A percentile compares a stretch with the other conserved stretches of the same genome.
These are phyloP conservation scores for Calocybe gambosa DNA, from an alignment of 1,284 basidiomycete species.

Conservation along the genomic window DNA sequence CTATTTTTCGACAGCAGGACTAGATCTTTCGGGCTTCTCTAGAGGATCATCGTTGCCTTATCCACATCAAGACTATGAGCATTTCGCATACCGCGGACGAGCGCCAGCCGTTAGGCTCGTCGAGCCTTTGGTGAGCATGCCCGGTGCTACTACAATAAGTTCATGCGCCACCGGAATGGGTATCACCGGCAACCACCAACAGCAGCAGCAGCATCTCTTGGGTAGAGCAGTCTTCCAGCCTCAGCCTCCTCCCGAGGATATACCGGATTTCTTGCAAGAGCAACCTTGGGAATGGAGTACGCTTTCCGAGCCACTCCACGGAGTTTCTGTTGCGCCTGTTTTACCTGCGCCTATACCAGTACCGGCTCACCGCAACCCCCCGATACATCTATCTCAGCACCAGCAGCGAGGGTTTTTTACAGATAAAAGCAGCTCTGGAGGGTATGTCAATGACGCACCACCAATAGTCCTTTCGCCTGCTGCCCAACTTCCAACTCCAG, in stretches of 20 bases:
- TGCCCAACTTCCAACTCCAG: constrained; percentile 36
- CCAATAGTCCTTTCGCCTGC: constrained; percentile 25
- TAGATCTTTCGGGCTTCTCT: constrained; percentile 35
- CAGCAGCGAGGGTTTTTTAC: constrained; percentile 16
- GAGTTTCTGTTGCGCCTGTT: constrained; percentile 24
- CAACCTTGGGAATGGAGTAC: constrained; percentile 30
- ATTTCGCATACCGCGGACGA: constrained; percentile 37
- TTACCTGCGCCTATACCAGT: constrained; percentile 3
- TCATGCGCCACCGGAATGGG: constrained; percentile 39
- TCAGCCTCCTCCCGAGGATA: constrained; percentile 27
- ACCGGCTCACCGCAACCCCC: constrained; percentile 18
- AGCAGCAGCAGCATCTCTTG: constrained; percentile 11
- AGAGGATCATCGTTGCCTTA: constrained; percentile 40
- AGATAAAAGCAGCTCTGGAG: constrained; percentile 23
- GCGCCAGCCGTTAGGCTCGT: constrained; percentile 23
- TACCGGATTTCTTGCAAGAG: constrained; percentile 27
- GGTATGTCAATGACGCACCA: constrained; percentile 14
- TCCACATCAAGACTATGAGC: constrained; percentile 36
- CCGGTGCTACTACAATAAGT: constrained; percentile 18
- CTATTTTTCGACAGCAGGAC: constrained; percentile 24
- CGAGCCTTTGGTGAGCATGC: constrained; percentile 26
- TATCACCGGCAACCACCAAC: constrained; percentile 29
- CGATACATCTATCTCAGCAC: constrained; percentile 13
- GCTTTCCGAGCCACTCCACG: constrained; percentile 24
- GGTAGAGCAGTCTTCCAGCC: constrained; percentile 15